phyloP scores from a whole-genome alignment of 257 asterid genomes.

The Fraxinus quadrangulata region DNA sequence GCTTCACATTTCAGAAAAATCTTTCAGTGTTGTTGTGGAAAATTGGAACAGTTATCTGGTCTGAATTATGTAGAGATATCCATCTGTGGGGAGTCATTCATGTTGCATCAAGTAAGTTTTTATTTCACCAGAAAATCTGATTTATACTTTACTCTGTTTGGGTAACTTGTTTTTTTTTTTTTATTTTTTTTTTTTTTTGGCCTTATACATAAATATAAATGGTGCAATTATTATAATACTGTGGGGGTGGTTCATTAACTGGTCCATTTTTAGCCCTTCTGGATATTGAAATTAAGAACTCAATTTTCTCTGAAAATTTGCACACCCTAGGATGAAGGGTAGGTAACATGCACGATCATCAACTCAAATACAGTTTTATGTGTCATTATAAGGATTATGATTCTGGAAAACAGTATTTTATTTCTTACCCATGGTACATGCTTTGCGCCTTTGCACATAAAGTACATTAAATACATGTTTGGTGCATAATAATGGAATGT shows the following conservation, averaged over 20 bases:
- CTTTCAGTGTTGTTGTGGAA: slow-evolving; percentile 73
- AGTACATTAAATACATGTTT: background rate
- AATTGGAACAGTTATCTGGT: slow-evolving; percentile 63
- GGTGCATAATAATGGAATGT: background rate
- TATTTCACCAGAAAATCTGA: background rate
- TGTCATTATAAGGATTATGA: background rate
- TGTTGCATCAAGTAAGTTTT: slow-evolving; percentile 87
- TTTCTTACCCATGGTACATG: background rate
- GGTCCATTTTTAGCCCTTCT: background rate
- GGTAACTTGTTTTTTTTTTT: background rate
- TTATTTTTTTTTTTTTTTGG: too few relatives aligned
- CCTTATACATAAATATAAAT: background rate
- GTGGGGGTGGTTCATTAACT: background rate
- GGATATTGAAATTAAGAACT: background rate
- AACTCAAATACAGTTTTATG: background rate
- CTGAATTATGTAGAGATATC: slow-evolving; percentile 69
- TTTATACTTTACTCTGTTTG: background rate
- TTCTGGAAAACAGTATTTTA: background rate
- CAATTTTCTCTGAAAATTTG: background rate
- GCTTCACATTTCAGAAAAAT: slow-evolving; percentile 86
- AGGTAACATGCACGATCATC: background rate
- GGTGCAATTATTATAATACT: background rate
- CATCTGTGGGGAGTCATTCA: slow-evolving; percentile 91
- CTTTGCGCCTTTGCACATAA: background rate
- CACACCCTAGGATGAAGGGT: background rate